These are phyloP conservation scores for Chlorophyllum brunneum DNA, from an alignment of 768 basidiomycete species.

Conservation along the genomic window DNA sequence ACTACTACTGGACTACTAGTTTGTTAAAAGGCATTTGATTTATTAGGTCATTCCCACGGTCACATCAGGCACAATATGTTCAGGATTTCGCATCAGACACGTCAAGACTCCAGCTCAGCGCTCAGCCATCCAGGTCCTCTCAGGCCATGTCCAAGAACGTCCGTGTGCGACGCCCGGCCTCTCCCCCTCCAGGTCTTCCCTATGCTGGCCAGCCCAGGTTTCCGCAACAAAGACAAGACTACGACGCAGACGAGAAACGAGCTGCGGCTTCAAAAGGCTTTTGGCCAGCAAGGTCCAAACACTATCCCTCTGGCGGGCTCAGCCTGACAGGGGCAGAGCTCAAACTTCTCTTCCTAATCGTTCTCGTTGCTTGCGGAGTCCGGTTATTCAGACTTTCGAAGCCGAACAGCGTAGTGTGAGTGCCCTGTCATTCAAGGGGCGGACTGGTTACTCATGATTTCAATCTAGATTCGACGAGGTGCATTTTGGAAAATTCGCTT, in stretches of 20 bases:
- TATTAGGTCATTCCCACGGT: constrained; percentile 7
- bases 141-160: constrained; percentile 29
- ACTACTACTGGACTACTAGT: no score
- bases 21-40: no score
- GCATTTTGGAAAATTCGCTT: constrained; percentile 96
- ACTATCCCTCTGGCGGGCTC: constrained; percentile 54
- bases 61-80: background rate
- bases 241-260: constrained; percentile 73
- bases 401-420: constrained; percentile 91
- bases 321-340: constrained; percentile 69
- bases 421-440: constrained; percentile 17
- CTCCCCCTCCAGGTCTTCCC: constrained; percentile 48
- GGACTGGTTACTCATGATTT: constrained; percentile 7
- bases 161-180: constrained; percentile 65
- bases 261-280: constrained; percentile 67
- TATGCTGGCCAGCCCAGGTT: constrained; percentile 45
- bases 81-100: constrained; percentile 3
- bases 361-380: constrained; percentile 74
- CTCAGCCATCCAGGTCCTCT: background rate
- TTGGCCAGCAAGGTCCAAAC: constrained; percentile 43
- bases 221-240: constrained; percentile 59
- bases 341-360: constrained; percentile 64
- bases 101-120: background rate
- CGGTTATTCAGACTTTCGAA: constrained; percentile 81
- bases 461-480: constrained; percentile 88